Percentiles rank a stretch among this genome's conserved stretches.
phyloP scores from a whole-genome alignment of 306 rosid genomes.

The Cicer arietinum region DNA sequence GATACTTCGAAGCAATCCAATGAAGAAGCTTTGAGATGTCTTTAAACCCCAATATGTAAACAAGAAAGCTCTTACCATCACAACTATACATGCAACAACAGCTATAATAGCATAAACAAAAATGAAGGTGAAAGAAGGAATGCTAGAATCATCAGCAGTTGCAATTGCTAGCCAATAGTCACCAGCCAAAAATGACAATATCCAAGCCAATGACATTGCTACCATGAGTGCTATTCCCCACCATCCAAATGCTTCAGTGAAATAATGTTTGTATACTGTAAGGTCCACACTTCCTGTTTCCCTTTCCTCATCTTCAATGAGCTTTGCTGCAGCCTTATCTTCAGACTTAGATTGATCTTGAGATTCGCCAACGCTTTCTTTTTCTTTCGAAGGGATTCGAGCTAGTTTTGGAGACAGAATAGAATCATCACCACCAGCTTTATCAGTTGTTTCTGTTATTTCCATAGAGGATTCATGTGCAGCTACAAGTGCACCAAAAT shows the following conservation, averaged over 20 bases:
- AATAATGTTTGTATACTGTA: conserved; percentile 66
- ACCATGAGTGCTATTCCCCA: conserved; percentile 67
- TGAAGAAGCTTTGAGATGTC: conserved; percentile 77
- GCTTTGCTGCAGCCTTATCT: conserved; percentile 62
- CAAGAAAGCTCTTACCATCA: conserved; percentile 52
- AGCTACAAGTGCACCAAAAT: conserved; percentile 81
- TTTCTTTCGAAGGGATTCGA: conserved; percentile 51
- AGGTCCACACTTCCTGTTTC: conserved; percentile 74
- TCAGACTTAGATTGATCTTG: conserved; percentile 53
- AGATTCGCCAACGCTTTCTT: conserved; percentile 50
- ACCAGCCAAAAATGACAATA: conserved; percentile 56
- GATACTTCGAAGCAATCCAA: conserved; percentile 64
- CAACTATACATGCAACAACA: conserved; percentile 42
- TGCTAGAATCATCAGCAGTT: conserved; percentile 56
- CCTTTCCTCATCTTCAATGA: conserved; percentile 83
- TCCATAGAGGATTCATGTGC: conserved; percentile 93
- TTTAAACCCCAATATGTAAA: conserved; percentile 64
- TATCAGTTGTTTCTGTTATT: conserved; percentile 56
- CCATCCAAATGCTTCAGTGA: conserved; percentile 90
- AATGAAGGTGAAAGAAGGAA: conserved; percentile 61
- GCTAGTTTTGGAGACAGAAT: conserved; percentile 45
- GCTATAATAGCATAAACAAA: conserved; percentile 67
- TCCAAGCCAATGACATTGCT: conserved; percentile 58
- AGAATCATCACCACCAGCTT: conserved; percentile 41
- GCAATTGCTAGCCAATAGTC: conserved; percentile 87